Base-by-base conservation (phyloP, 768 basidiomycete species). In the Phanerodontia chrysosporium region DNA sequence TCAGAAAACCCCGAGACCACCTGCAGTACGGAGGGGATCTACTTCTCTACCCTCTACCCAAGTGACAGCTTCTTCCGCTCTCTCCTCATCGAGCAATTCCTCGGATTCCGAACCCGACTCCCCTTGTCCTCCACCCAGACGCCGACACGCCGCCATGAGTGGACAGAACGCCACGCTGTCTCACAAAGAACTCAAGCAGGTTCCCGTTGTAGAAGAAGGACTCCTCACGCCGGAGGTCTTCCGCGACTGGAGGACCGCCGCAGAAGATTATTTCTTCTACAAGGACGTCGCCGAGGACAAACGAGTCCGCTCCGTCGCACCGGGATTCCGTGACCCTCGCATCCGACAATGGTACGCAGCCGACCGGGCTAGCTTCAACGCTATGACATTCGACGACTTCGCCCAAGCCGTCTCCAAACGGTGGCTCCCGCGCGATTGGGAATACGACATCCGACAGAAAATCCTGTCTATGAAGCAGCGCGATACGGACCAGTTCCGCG, bases 361-460 rank as follows among this genome's bases (percentile, higher is more conserved):
- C 14, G 48, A 44, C 55, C 49, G 25, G 16, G 21, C 12, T 14
- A 27, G 7, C 27, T 22, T 16, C 25, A 32, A n/a, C 10, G 21
- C 10, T 18, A 30, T 57, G 42, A 46, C 56, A 24, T 57, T 22
- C 56, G 36, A 28, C 27, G 45, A 18, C 27, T 57, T 57, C 45
- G 27, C 27, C 29, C 13, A 24, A 14, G 59, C 29, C 25, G 29
- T 35, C 49, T 29, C 14, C 16, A 32, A n/a, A 16, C 57, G 57
- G 16, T 61, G 42, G 27, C 27, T 62, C 10, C 13, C 18, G 25
- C 24, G 39, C 18, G 36, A 49, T 4, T 62, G 62, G 62, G 60
- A 25, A 4, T 14, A 52, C 13, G 39, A n/a, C 2, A 10, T 25
- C 22, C 7, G 13, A 13, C 16, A 6, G 6, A 18, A n/a, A n/a